Evolutionary conservation across 2,329 filamentous ascomycete species (phyloP).

Genomic region (Microcera coccophila): DNA sequence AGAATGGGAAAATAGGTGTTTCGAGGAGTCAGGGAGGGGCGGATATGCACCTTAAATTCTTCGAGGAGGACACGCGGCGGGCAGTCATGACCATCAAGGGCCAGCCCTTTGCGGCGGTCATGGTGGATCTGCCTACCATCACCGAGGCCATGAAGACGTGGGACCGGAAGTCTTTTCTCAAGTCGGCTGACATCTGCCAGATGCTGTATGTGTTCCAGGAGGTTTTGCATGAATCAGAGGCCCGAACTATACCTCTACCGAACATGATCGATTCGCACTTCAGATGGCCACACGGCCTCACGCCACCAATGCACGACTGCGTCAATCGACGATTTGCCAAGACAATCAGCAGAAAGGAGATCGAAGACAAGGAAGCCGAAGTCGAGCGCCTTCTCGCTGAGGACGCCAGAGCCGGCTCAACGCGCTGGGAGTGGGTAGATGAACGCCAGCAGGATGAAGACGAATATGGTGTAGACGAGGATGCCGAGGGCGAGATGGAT

Average conservation of each 20-base stretch:
- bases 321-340: conserved; percentile 80
- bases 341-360: conserved; percentile 75
- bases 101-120: conserved; percentile 68
- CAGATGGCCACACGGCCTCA: conserved; percentile 80
- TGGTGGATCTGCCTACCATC: conserved; percentile 82
- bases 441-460: conserved; percentile 41
- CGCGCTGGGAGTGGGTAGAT: conserved; percentile 63
- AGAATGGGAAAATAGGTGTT: conserved; percentile 71
- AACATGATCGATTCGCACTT: conserved; percentile 64
- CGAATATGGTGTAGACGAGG: conserved; percentile 48
- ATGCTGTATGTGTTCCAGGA: conserved; percentile 77
- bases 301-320: conserved; percentile 82
- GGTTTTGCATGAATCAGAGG: conserved; percentile 64
- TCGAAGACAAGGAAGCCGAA: conserved; percentile 77
- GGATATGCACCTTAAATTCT: conserved; percentile 76
- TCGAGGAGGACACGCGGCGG: conserved; percentile 69
- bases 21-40: conserved; percentile 62
- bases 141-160: conserved; percentile 91
- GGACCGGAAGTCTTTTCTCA: conserved; percentile 84
- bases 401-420: conserved; percentile 59
- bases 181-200: conserved; percentile 82
- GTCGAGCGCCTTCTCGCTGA: conserved; percentile 70
- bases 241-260: conserved; percentile 64
- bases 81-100: conserved; percentile 67
- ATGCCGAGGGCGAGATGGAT: conserved; percentile 46